Evolutionary conservation across 805 yeast genomes (phyloP).

Genomic region (Babjeviella inositovora): DNA sequence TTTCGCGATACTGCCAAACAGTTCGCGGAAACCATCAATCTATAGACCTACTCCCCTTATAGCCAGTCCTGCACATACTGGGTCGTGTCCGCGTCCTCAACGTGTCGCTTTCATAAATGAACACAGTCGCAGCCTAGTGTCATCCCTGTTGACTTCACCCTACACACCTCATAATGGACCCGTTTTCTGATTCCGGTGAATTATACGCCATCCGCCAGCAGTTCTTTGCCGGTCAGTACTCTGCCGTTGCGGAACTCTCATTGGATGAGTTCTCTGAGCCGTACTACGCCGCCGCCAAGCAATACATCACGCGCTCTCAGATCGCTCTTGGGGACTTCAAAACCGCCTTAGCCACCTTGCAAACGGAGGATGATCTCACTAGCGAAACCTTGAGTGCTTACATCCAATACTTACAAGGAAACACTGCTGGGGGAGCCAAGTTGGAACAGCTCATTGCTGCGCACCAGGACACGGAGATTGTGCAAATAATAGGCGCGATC

Average conservation of each 20-base stretch:
- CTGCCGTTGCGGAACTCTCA: constrained; percentile 19
- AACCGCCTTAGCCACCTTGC: constrained; percentile 1
- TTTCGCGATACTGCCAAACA: too few relatives aligned
- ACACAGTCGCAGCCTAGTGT: too few relatives aligned
- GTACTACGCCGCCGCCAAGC: constrained; percentile 4
- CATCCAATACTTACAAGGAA: not conserved
- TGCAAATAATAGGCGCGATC: constrained; percentile 19
- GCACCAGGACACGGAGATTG: constrained; percentile 6
- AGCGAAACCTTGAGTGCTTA: constrained; percentile 1
- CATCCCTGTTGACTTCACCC: too few relatives aligned
- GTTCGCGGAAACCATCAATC: too few relatives aligned
- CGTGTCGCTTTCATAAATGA: too few relatives aligned
- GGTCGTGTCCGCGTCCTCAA: too few relatives aligned
- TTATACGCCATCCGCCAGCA: constrained; percentile 38
- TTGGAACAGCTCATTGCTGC: constrained; percentile 1
- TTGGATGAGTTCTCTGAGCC: constrained; percentile 20
- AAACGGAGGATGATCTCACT: constrained; percentile 5
- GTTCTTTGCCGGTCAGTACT: constrained; percentile 43
- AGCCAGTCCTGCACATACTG: too few relatives aligned
- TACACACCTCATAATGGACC: too few relatives aligned
- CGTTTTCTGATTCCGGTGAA: constrained; percentile 21
- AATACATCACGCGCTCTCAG: constrained; percentile 15
- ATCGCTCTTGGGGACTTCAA: constrained; percentile 10
- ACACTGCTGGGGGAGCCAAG: not conserved
- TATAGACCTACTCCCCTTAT: too few relatives aligned